Base-by-base conservation (phyloP, 2,329 filamentous ascomycete species). In the Penicillium brevicompactum region DNA sequence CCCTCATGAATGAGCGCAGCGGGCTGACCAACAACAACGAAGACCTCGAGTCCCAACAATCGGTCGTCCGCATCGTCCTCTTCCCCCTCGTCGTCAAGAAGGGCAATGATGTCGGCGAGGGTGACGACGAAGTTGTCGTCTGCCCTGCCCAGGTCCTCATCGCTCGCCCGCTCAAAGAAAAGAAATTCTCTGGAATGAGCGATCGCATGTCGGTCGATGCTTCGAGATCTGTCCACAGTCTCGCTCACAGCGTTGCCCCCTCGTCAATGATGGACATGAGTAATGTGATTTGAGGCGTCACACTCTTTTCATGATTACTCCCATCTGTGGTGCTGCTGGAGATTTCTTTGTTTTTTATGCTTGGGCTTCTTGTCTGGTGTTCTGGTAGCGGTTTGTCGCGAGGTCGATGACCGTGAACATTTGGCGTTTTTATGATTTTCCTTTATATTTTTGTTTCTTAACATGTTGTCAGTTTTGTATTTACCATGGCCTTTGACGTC, bases 21-120 rank as follows among this genome's bases (percentile, higher is more conserved):
- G 88, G 89, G 41, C 85, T 88, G 60, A 83, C 79, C 50, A 81
- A 73, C 31, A 87, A 85, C 22, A 93, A 94, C 67, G 89, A 93
- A 62, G 89, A 93, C 49, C 84, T 96, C 22, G 90, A 97, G 74
- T 80, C 82, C 5, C 83, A 88, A 57, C 82, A 85, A 40, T 87
- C 91, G 24, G 85, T 93, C 16, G 92, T 99, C 40, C 90, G 94
- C 63, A 85, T 96, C 58, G 92, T 99, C 2, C 84, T 99, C 40
- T 99, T 99, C 80, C 95, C 95, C 9, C 83, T 97, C 1, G 93
- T 99, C 16, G 91, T 97, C 66, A 96, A 96, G 79, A 95, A 94
- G 79, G 93, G 92, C 50, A 90, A 96, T 68, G 93, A 97, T 70
- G 80, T 82, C 40, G 94, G 92, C 22, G 83, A 88, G 50, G 93